Conservation (phyloP, 179 eudicot species). For the Carnegiea gigantea region DNA sequence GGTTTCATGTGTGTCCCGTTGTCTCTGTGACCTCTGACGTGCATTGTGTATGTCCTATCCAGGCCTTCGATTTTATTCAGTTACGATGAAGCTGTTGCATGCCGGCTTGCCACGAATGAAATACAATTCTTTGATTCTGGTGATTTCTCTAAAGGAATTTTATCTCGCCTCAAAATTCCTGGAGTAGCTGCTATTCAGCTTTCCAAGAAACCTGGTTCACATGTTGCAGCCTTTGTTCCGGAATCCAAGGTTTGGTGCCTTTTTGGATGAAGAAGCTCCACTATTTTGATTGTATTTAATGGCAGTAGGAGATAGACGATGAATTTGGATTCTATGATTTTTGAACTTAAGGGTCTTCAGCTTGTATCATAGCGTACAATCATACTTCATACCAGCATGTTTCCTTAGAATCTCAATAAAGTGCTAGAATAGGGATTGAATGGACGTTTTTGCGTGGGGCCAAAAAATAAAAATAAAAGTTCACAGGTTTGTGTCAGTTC, state of each 20-base stretch:
- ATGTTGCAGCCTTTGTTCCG: constrained; percentile 89
- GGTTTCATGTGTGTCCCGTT: not conserved
- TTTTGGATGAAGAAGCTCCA: too few relatives aligned
- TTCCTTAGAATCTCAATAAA: constrained; percentile 4
- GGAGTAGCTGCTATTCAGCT: constrained; percentile 82
- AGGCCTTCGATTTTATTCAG: constrained; percentile 82
- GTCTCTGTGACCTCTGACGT: not conserved
- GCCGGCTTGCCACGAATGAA: constrained; percentile 87
- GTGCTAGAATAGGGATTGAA: constrained; percentile 1
- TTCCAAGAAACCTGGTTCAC: constrained; percentile 72
- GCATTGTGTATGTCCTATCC: not conserved
- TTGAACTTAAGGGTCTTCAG: not conserved
- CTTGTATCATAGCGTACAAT: constrained; percentile 1
- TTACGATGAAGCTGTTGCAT: constrained; percentile 77
- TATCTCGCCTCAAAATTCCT: constrained; percentile 66
- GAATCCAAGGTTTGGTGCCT: constrained; percentile 72
- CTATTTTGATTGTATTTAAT: not conserved
- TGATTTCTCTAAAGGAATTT: constrained; percentile 79
- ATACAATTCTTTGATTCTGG: constrained; percentile 68
- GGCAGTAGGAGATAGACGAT: not conserved
- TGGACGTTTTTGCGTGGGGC: not conserved
- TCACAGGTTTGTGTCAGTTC: not conserved
- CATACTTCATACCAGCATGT: not conserved
- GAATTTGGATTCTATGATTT: constrained; percentile 5
- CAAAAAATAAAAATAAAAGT: not conserved